Conservation (phyloP, 2,329 filamentous ascomycete genomes). For the Dactylellina drechsleri region DNA sequence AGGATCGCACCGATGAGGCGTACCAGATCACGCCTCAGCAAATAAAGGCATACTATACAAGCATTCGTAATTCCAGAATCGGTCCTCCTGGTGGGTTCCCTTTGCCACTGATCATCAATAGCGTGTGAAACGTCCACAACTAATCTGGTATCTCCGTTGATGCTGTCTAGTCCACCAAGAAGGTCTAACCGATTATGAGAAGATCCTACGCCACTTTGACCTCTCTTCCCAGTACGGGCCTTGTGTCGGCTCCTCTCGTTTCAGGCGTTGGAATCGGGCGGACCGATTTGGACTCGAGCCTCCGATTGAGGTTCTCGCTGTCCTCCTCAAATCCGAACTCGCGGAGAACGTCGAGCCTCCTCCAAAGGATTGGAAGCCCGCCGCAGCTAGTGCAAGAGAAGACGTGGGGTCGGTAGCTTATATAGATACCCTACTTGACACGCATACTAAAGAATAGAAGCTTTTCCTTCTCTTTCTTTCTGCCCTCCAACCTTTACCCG, state of each 20-base stretch:
- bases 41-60: conserved; percentile 80
- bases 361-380: conserved; percentile 29
- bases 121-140: neutral
- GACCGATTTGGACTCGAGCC: conserved; percentile 83
- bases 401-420: conserved; percentile 32
- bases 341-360: conserved; percentile 13
- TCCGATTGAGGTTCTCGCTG: conserved; percentile 87
- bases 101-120: neutral
- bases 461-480: neutral
- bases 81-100: conserved; percentile 67
- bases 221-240: conserved; percentile 91
- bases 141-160: neutral
- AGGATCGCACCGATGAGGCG: conserved; percentile 68
- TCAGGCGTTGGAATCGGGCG: conserved; percentile 88
- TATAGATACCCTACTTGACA: conserved; percentile 31
- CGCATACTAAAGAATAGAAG: conserved; percentile 26
- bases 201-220: conserved; percentile 90
- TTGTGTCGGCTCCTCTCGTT: conserved; percentile 82
- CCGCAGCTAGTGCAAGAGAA: conserved; percentile 13
- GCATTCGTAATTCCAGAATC: conserved; percentile 74
- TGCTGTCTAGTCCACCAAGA: conserved; percentile 75
- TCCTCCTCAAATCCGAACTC: conserved; percentile 76
- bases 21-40: conserved; percentile 73
- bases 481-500: neutral
- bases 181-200: conserved; percentile 77